Base-by-base conservation (phyloP, 2,329 filamentous ascomycete species). In the Claviceps sp. region DNA sequence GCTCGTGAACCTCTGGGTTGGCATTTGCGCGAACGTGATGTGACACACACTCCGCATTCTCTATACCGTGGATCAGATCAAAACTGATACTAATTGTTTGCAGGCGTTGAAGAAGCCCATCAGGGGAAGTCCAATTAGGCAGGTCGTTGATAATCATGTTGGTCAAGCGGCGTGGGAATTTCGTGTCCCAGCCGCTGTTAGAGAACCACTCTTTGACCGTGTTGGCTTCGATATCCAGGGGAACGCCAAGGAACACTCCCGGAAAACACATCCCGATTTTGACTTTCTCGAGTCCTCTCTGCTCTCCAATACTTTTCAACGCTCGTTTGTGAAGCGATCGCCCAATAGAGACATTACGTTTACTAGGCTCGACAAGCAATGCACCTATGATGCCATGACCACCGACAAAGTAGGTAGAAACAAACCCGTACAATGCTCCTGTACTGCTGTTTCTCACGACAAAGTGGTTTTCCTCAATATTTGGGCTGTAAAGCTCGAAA, bases 381-480 rank as follows among this genome's bases (percentile, higher is more conserved):
- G 87, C 82, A 0, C 86, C 89, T 49, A 97, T 81, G 17, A 88
- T 83, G 16, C 88, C 88, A 4, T 82, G 82, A 1, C 70, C 70
- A 42, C 80, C 80, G 61, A 86, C 81, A 63, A 80, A 89, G 63
- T 95, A 96, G 0, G 89, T 95, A 0, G 89, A 85, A 61, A 86
- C 91, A 66, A 96, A 97, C 2, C 90, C 90, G 62, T 95, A 96
- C 0, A 97, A 70, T 0, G 87, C 87, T 56, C 88, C 85, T 0
- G 90, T 97, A 65, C 86, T 95, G 69, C 87, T 94, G 64, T 96
- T 97, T 20, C 90, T 80, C 36, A 97, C 90, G 8, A 96, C 89
- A 62, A 91, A 95, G 65, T 97, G 90, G 0, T 82, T 74, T 66
- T 95, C 88, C 52, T 86, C 80, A 29, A 95, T 77, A 45, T 83